Evolutionary conservation across 306 rosid genomes (phyloP), one percentile per base, ranked within the genome.

Genomic region (Lathyrus tuberosus): DNA sequence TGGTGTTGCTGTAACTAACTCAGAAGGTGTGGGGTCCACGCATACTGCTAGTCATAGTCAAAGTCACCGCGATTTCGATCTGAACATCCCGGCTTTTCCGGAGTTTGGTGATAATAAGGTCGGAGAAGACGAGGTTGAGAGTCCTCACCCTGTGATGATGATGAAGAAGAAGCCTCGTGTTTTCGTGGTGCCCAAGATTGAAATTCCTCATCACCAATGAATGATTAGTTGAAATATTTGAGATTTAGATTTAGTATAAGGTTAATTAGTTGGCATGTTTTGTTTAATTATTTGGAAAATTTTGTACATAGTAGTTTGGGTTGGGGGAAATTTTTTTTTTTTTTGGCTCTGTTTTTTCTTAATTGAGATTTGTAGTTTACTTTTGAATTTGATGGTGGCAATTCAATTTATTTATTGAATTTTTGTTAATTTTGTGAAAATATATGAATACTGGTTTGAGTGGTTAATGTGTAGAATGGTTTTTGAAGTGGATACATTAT

Each of bases 41-140:
- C 96, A 83, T 66, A 75, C 85, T 46, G 33, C 0, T 35, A 35
- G 38, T 33, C 38, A 33, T 33, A 33, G 8, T 33, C 38, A 33
- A 5, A 33, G 77, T 68, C 74, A 78, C 44, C 84, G 89, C 0
- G 79, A 62, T 67, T 88, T 94, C 62, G 98, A 94, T 82, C 97
- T 94, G 4, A 94, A 94, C 74, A 73, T 94, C 9, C 98, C 98
- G 0, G 94, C 95, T 35, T 77, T 86, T 30, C 90, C 95, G 7
- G 96, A 91, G 2, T 41, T 81, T 20, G 37, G 81, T 0, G 40
- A 35, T 8, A 70, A 2, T 11, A 78, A 73, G 52, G 57, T 76
- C 58, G 89, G 87, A 42, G 97, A 94, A 54, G 95, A 94, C 41
- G 98, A 94, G 78, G 98, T 94, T 12, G 96, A 90, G 60, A 90